phyloP scores from a whole-genome alignment of 2,329 filamentous ascomycete species.

The Raffaelea ambrosiae region DNA sequence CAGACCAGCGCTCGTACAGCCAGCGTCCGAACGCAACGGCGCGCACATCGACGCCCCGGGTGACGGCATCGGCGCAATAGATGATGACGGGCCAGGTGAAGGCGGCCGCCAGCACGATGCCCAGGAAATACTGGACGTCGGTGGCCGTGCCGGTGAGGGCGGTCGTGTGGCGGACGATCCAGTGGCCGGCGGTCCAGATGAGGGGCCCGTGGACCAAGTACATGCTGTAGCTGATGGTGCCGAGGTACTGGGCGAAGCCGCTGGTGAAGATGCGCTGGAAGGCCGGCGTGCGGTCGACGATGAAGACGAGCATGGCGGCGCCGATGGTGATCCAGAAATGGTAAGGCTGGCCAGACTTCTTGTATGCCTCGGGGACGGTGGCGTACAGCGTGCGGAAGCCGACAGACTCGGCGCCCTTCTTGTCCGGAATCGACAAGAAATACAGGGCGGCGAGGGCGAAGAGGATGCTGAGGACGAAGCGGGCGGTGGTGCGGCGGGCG shows the following conservation, averaged over 20 bases:
- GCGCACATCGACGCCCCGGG: slow-evolving; percentile 45
- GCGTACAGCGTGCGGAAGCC: slow-evolving; percentile 4
- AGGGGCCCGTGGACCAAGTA: slow-evolving; percentile 54
- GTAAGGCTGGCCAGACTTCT: slow-evolving; percentile 10
- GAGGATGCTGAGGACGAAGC: background rate
- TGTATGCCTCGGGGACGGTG: slow-evolving; percentile 14
- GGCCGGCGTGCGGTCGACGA: slow-evolving; percentile 13
- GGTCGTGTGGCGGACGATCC: background rate
- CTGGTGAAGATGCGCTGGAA: slow-evolving; percentile 21
- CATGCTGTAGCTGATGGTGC: slow-evolving; percentile 51
- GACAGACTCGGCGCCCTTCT: slow-evolving; percentile 8
- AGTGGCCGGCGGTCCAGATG: slow-evolving; percentile 42
- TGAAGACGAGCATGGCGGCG: slow-evolving; percentile 17
- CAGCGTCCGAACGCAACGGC: slow-evolving; percentile 48
- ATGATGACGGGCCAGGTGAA: slow-evolving; percentile 44
- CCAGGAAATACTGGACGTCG: slow-evolving; percentile 30
- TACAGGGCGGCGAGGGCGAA: background rate
- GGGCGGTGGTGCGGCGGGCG: background rate
- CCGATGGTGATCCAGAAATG: slow-evolving; percentile 18
- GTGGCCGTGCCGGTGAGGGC: slow-evolving; percentile 37
- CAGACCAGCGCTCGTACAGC: slow-evolving; percentile 34
- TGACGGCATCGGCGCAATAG: slow-evolving; percentile 48
- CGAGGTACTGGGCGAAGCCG: slow-evolving; percentile 34
- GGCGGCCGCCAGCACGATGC: slow-evolving; percentile 36
- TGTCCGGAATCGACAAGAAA: slow-evolving; percentile 13